phyloP scores from a whole-genome alignment of 2,329 filamentous ascomycete genomes.

The Celoporthe dispersa region DNA sequence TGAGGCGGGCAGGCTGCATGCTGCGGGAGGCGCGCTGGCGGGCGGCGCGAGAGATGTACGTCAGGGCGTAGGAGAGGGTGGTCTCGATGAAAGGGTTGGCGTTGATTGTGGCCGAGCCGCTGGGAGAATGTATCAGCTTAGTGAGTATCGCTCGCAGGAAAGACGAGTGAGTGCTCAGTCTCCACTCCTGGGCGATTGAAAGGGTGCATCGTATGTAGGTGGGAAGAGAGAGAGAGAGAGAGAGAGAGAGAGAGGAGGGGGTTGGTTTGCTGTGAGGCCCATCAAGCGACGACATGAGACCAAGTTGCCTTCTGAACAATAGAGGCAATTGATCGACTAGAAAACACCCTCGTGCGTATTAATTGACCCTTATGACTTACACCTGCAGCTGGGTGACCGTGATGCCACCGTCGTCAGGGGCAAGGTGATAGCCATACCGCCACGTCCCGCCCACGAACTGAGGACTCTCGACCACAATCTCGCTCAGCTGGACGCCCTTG shows the following conservation, averaged over 20 bases:
- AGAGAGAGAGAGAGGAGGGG: no score
- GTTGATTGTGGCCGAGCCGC: conserved; percentile 47
- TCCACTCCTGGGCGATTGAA: no score
- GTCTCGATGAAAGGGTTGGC: conserved; percentile 91
- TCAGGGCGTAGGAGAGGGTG: conserved; percentile 83
- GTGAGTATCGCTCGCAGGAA: background rate
- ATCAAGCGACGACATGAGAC: background rate
- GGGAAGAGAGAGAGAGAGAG: no score
- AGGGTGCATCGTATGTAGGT: no score
- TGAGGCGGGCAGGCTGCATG: conserved; percentile 73
- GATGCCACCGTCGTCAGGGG: conserved; percentile 76
- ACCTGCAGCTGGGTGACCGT: conserved; percentile 77
- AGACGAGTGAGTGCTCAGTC: background rate
- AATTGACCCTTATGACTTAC: no score
- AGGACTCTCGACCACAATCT: conserved; percentile 86
- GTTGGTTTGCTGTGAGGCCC: background rate
- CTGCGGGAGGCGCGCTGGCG: conserved; percentile 45
- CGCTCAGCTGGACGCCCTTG: conserved; percentile 66
- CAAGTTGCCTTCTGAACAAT: background rate
- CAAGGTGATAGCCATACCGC: conserved; percentile 80
- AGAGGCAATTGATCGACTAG: no score
- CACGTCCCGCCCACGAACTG: conserved; percentile 88
- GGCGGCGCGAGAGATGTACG: conserved; percentile 67
- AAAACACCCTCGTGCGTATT: no score
- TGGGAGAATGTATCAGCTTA: conserved; percentile 33